Conservation (phyloP, 768 basidiomycete species). For the Russula olivacea region DNA sequence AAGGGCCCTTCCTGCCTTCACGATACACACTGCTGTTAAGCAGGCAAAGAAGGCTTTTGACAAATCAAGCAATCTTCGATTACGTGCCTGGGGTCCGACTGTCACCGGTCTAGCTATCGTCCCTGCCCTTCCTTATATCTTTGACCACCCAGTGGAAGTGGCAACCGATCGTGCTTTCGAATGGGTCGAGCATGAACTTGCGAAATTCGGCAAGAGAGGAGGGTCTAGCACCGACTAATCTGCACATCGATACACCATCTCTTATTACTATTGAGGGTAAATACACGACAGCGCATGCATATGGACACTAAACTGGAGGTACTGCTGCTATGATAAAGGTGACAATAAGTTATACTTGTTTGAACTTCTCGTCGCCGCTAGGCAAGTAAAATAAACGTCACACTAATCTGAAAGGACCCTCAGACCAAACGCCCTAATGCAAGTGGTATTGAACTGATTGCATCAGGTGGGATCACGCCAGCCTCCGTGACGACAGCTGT, state of each 20-base stretch:
- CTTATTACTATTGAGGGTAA: not conserved
- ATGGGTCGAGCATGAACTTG: constrained; percentile 56
- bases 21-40: constrained; percentile 76
- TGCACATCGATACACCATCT: not conserved
- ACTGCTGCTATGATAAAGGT: constrained; percentile 6
- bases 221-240: constrained; percentile 27
- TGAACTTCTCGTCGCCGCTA: constrained; percentile 2
- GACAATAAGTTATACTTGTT: constrained; percentile 24
- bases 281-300: not conserved
- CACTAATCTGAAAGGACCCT: not conserved
- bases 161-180: constrained; percentile 63
- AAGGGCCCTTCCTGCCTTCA: constrained; percentile 79
- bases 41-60: constrained; percentile 65
- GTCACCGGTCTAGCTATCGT: constrained; percentile 66
- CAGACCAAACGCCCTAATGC: constrained; percentile 44
- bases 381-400: not conserved
- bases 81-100: constrained; percentile 74
- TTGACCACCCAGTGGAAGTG: constrained; percentile 73
- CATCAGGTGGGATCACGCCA: constrained; percentile 88
- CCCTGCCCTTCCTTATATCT: constrained; percentile 68
- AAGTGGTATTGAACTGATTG: constrained; percentile 77
- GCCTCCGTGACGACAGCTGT: constrained; percentile 98
- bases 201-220: constrained; percentile 35
- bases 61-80: constrained; percentile 48
- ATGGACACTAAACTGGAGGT: not conserved